These are phyloP conservation scores for Aspergillus nomiae DNA, from an alignment of 2,329 filamentous ascomycete genomes.

Conservation along the genomic window DNA sequence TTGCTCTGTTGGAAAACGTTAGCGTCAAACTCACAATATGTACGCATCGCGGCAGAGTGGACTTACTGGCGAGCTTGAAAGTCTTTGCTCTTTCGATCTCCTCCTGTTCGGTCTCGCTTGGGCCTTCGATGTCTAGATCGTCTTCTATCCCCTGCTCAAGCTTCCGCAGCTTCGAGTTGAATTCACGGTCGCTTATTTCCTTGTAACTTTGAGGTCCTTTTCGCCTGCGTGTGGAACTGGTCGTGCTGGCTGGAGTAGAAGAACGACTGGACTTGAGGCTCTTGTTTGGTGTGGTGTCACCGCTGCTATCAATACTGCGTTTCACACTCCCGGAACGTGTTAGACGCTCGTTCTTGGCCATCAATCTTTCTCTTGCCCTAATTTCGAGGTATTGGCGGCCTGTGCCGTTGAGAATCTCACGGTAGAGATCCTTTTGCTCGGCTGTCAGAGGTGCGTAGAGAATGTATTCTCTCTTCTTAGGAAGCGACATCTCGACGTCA, in stretches of 20 bases:
- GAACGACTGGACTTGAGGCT: constrained; percentile 73
- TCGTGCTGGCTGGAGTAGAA: constrained; percentile 67
- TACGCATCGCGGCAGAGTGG: background rate
- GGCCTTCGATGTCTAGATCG: constrained; percentile 50
- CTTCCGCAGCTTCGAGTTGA: constrained; percentile 67
- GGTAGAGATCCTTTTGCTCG: constrained; percentile 88
- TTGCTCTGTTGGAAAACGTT: constrained; percentile 58
- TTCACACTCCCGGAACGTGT: constrained; percentile 55
- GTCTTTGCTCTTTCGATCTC: constrained; percentile 68
- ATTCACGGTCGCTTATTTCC: constrained; percentile 79
- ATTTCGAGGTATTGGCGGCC: constrained; percentile 51
- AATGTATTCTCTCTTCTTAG: constrained; percentile 95
- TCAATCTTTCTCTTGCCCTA: constrained; percentile 53
- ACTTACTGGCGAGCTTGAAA: constrained; percentile 73
- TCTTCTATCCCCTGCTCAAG: constrained; percentile 59
- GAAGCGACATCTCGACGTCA: constrained; percentile 87
- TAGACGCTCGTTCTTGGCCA: constrained; percentile 36
- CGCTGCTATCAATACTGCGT: constrained; percentile 55
- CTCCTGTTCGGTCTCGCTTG: constrained; percentile 54
- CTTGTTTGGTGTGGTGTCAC: constrained; percentile 60
- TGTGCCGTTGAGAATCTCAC: constrained; percentile 81
- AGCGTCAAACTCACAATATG: background rate
- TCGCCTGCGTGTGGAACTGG: constrained; percentile 54
- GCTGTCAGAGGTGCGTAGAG: constrained; percentile 89
- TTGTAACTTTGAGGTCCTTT: constrained; percentile 60